These are phyloP conservation scores for Penicillium canescens DNA, from an alignment of 495 filamentous ascomycete species.

Conservation along the genomic window DNA sequence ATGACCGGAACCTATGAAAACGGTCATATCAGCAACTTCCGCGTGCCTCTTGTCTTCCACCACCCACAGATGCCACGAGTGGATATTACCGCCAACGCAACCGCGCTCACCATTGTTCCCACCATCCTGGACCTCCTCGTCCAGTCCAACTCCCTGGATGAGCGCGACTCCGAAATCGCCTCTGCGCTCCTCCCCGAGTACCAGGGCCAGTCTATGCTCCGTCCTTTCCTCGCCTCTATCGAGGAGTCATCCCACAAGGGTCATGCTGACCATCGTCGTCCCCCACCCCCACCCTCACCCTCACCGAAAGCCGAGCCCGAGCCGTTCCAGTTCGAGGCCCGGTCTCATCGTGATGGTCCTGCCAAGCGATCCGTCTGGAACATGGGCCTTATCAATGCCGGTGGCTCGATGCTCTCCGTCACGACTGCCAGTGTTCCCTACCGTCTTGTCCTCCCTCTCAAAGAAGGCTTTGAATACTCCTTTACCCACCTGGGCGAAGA, in stretches of 20 bases:
- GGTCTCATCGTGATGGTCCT: conserved; percentile 8
- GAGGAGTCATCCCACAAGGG: neutral
- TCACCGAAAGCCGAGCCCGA: neutral
- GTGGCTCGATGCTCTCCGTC: conserved; percentile 38
- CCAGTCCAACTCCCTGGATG: conserved; percentile 38
- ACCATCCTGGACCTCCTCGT: conserved; percentile 49
- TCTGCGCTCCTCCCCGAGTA: conserved; percentile 37
- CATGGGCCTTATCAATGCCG: conserved; percentile 47
- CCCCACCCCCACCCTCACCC: neutral
- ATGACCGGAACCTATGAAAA: conserved; percentile 46
- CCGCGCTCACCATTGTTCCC: conserved; percentile 43
- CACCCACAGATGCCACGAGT: conserved; percentile 45
- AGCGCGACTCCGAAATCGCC: conserved; percentile 33
- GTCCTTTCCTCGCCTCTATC: conserved; percentile 25
- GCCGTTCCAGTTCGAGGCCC: neutral
- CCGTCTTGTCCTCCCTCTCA: conserved; percentile 42
- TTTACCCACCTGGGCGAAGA: conserved; percentile 40
- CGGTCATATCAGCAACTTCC: conserved; percentile 46
- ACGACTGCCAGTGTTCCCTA: conserved; percentile 36
- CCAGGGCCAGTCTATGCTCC: conserved; percentile 36
- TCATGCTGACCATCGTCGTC: neutral
- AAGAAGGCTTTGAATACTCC: conserved; percentile 36
- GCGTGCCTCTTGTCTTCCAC: conserved; percentile 44
- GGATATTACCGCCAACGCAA: conserved; percentile 40
- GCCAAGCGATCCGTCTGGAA: conserved; percentile 28